phyloP scores from a whole-genome alignment of 1,284 basidiomycete genomes.

The Paramarasmius palmivorus region DNA sequence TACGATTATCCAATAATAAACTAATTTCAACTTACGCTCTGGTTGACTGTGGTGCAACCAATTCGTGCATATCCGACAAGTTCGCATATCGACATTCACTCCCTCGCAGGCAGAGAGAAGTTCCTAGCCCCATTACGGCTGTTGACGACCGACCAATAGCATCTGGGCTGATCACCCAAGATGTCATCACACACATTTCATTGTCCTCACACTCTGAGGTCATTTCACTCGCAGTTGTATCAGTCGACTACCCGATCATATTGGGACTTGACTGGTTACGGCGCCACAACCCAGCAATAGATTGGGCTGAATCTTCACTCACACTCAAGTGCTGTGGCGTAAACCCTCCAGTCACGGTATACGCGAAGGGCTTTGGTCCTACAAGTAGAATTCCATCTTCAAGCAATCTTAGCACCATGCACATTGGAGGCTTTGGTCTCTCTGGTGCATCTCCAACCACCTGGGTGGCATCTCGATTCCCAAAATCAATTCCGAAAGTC shows the following conservation, averaged over 20 bases:
- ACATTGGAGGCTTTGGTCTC: neutral
- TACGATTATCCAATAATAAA: slow-evolving; percentile 17
- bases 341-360: slow-evolving; percentile 10
- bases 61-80: slow-evolving; percentile 29
- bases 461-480: neutral
- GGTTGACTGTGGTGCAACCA: slow-evolving; percentile 26
- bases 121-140: neutral
- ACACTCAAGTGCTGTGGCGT: slow-evolving; percentile 6
- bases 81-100: slow-evolving; percentile 27
- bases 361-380: slow-evolving; percentile 3
- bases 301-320: slow-evolving; percentile 7
- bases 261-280: slow-evolving; percentile 18
- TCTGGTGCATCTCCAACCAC: neutral
- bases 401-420: neutral
- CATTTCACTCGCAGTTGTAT: slow-evolving; percentile 9
- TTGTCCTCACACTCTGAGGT: neutral
- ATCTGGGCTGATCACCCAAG: slow-evolving; percentile 5
- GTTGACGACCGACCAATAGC: slow-evolving; percentile 3
- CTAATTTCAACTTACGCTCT: slow-evolving; percentile 22
- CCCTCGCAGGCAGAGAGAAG: neutral
- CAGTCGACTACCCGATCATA: slow-evolving; percentile 13
- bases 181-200: slow-evolving; percentile 1
- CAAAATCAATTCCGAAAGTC: neutral
- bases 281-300: slow-evolving; percentile 15
- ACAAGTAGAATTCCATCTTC: neutral